Evolutionary conservation across 495 filamentous ascomycete genomes (phyloP).

Genomic region (Neurospora cerealis): DNA sequence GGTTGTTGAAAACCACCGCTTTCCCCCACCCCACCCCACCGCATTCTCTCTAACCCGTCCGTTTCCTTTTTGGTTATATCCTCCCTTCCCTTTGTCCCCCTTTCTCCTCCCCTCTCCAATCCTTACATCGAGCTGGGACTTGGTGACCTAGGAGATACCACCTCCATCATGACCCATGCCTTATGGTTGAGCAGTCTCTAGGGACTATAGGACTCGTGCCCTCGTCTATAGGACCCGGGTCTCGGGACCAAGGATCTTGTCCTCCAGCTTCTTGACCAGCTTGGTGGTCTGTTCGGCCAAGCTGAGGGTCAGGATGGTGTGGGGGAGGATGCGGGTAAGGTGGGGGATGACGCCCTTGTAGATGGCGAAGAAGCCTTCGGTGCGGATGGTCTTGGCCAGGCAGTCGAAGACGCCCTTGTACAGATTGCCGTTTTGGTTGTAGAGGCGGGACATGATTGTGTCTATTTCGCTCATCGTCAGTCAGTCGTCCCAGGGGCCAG

Average conservation of each 20-base stretch:
- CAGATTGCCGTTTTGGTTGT: conserved; percentile 96
- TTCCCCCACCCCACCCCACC: background rate
- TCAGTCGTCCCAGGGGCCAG: no score
- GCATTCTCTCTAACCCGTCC: background rate
- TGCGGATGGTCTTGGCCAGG: conserved; percentile 77
- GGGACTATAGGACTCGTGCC: background rate
- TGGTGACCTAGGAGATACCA: background rate
- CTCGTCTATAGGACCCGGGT: conserved; percentile 16
- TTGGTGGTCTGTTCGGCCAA: conserved; percentile 97
- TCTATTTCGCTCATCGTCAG: conserved; percentile 37
- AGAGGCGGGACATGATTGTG: conserved; percentile 97
- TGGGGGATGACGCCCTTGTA: conserved; percentile 98
- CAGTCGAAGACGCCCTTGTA: conserved; percentile 92
- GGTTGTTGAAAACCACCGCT: background rate
- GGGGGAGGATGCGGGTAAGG: conserved; percentile 84
- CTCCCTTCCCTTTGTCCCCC: background rate
- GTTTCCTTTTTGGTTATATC: background rate
- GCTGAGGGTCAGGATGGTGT: conserved; percentile 87
- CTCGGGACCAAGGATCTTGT: conserved; percentile 41
- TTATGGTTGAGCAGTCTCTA: background rate
- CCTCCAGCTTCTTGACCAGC: conserved; percentile 67
- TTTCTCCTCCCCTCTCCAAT: background rate
- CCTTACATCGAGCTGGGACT: background rate
- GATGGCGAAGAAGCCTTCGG: conserved; percentile 84
- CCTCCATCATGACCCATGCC: background rate